phyloP scores from a whole-genome alignment of 2,329 filamentous ascomycete species.

The Lachnellula cervina region DNA sequence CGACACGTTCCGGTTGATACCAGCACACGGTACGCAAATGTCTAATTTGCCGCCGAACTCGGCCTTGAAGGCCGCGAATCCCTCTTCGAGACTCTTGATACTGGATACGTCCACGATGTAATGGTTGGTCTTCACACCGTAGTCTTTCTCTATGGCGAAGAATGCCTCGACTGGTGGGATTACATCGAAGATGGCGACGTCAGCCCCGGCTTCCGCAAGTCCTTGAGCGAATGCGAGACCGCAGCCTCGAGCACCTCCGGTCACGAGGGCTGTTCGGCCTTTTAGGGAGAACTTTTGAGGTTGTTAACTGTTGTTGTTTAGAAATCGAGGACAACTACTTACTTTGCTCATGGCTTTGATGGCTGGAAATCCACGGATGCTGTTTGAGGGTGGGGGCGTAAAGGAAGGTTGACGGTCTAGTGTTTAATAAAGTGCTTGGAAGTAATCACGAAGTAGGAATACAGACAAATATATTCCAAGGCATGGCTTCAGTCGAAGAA shows the following conservation, averaged over 20 bases:
- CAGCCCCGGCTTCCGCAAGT: constrained; percentile 41
- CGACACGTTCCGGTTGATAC: constrained; percentile 40
- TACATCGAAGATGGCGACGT: constrained; percentile 43
- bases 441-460: too few relatives aligned
- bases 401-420: neutral
- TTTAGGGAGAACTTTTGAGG: constrained; percentile 39
- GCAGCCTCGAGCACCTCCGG: constrained; percentile 42
- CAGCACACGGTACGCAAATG: constrained; percentile 41
- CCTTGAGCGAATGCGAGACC: constrained; percentile 41
- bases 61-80: constrained; percentile 29
- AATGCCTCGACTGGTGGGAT: constrained; percentile 38
- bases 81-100: constrained; percentile 26
- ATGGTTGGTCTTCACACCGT: constrained; percentile 37
- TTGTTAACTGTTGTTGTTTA: neutral
- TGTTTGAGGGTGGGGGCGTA: neutral
- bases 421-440: too few relatives aligned
- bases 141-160: constrained; percentile 37
- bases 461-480: too few relatives aligned
- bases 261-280: constrained; percentile 41
- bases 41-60: constrained; percentile 36
- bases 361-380: neutral
- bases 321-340: neutral
- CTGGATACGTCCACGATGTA: constrained; percentile 39
- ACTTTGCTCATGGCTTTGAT: neutral
- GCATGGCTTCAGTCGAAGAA: too few relatives aligned